Evolutionary conservation across 768 basidiomycete genomes (phyloP).

Genomic region (Mrakia hoshinonis): DNA sequence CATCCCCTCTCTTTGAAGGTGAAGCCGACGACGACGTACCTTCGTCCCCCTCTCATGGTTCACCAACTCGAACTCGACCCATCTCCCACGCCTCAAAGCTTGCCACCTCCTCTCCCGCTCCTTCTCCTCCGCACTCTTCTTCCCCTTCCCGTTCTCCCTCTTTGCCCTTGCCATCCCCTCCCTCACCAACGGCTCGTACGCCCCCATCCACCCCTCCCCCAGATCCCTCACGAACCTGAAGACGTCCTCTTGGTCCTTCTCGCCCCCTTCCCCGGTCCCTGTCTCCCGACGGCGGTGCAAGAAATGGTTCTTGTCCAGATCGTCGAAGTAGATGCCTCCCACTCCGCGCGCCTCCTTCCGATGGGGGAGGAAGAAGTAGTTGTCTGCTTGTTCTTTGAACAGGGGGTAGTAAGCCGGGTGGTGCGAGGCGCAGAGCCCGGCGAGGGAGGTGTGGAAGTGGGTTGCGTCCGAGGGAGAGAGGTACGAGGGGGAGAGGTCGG

Average conservation of each 20-base stretch:
- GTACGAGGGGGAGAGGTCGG: slow-evolving; percentile 88
- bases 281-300: slow-evolving; percentile 37
- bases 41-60: too few relatives aligned
- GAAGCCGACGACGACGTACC: too few relatives aligned
- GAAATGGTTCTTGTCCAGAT: slow-evolving; percentile 55
- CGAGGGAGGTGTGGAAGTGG: slow-evolving; percentile 79
- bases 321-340: slow-evolving; percentile 95
- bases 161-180: too few relatives aligned
- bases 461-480: slow-evolving; percentile 73
- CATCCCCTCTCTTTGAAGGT: too few relatives aligned
- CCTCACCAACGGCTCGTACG: too few relatives aligned
- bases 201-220: too few relatives aligned
- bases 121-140: too few relatives aligned
- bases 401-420: slow-evolving; percentile 58
- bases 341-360: slow-evolving; percentile 75
- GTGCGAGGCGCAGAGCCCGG: slow-evolving; percentile 65
- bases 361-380: slow-evolving; percentile 90
- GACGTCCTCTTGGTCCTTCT: slow-evolving; percentile 55
- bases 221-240: too few relatives aligned
- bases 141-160: too few relatives aligned
- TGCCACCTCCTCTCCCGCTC: too few relatives aligned
- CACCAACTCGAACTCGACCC: too few relatives aligned
- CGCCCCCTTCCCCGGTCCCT: slow-evolving; percentile 42
- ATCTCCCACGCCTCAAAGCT: too few relatives aligned
- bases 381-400: slow-evolving; percentile 95